Conservation (phyloP, 2,329 filamentous ascomycete genomes). For the Phaeosphaeria sp. region DNA sequence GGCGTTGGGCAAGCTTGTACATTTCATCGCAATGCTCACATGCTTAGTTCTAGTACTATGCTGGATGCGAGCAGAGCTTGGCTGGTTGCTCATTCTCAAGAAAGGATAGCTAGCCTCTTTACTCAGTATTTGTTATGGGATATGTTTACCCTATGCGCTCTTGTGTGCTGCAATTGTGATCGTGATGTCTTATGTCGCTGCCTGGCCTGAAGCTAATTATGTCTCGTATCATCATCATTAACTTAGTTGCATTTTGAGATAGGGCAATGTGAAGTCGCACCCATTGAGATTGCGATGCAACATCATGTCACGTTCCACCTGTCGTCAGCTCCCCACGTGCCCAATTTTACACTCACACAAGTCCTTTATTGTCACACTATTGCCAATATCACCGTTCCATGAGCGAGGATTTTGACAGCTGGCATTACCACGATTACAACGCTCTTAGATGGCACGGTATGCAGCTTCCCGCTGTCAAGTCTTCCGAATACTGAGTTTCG, state of each 20-base stretch:
- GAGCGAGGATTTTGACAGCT: not conserved
- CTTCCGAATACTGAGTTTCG: not conserved
- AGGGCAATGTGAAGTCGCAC: not conserved
- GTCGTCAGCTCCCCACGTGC: not conserved
- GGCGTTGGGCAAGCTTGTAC: conserved; percentile 3
- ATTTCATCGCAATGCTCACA: conserved; percentile 1
- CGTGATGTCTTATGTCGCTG: not conserved
- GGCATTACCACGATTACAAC: not conserved
- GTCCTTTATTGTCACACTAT: not conserved
- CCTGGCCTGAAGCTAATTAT: not conserved
- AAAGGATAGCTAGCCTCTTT: conserved; percentile 13
- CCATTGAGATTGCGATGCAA: not conserved
- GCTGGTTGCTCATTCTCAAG: conserved; percentile 2
- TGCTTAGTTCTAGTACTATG: not conserved
- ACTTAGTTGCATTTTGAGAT: no score
- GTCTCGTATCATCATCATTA: not conserved
- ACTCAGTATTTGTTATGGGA: conserved; percentile 2
- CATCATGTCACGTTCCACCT: not conserved
- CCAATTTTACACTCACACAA: not conserved
- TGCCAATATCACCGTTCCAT: not conserved
- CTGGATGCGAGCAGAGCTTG: conserved; percentile 3
- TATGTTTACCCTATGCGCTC: not conserved
- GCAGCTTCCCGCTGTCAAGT: not conserved
- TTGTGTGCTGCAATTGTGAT: not conserved
- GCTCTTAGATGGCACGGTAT: not conserved